Base-by-base conservation (phyloP, 371 early-diverging fungal species). In the Batkoa obscura region DNA sequence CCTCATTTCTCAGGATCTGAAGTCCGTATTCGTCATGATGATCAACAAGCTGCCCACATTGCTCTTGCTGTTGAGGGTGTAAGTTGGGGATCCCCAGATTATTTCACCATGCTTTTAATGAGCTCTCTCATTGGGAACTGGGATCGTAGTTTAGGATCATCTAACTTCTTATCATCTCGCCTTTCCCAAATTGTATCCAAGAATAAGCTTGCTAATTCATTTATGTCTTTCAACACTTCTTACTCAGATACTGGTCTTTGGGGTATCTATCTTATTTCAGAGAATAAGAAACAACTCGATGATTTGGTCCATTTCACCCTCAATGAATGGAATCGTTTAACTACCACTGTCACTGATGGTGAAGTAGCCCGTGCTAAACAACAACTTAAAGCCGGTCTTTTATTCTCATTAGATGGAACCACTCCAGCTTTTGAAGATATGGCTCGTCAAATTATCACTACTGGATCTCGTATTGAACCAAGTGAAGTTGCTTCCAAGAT, bases 241-340 rank as follows among this genome's bases (percentile, higher is more conserved):
- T 95, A 97, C 80, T 83, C 86, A 51, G 96, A 97, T 68, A 94
- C 94, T n/a, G 96, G 95, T 48, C 75, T 97, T 50, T 97, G 89
- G 76, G 98, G 98, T 55, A 84, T 92, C 63, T 97, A 97, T 72
- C 64, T 87, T 55, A 80, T 86, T 38, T 76, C 86, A 37, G 88
- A 93, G 68, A 83, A 88, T 74, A 71, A 72, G 62, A 74, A 71
- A 57, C 67, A 77, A 56, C 72, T 94, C 56, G 90, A 88, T 64
- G 93, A 94, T 60, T 72, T 94, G 49, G 68, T 87, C 45, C 80
- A 85, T 69, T 77, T 78, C 63, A 81, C 88, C 46, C 83, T 85
- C 60, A 81, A 85, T 63, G 94, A 95, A 72, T 94, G 94, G 92
- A 74, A 72, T 58, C 83, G 95, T 55, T 76, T 94, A 57, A 79